Evolutionary conservation across 2,329 filamentous ascomycete species (phyloP).

Genomic region (Fusarium cyanostomum): DNA sequence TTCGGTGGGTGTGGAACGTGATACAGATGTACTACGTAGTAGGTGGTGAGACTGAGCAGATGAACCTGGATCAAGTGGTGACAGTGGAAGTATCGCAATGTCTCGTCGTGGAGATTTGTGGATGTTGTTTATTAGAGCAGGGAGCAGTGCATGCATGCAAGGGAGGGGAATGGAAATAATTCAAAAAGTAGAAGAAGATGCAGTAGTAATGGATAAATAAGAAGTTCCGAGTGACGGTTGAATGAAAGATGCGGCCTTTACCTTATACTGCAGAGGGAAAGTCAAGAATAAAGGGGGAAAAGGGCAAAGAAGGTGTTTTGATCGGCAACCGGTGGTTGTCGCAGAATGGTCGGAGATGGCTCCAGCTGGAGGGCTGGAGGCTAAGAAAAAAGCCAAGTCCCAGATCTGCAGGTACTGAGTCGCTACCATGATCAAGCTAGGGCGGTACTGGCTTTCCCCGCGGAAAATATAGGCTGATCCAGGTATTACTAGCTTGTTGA

Average conservation of each 20-base stretch:
- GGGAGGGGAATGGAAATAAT: not conserved
- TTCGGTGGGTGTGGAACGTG: conserved; percentile 18
- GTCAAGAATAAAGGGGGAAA: conserved; percentile 5
- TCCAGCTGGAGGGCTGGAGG: conserved; percentile 4
- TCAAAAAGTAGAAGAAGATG: conserved; percentile 7
- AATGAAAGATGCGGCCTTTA: conserved; percentile 16
- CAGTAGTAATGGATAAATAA: conserved; percentile 10
- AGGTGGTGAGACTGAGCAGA: conserved; percentile 29
- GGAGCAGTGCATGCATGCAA: not conserved
- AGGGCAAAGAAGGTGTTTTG: conserved; percentile 23
- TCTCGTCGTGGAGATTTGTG: not conserved
- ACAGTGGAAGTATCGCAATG: conserved; percentile 2
- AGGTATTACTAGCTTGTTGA: conserved; percentile 15
- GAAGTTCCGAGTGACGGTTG: conserved; percentile 16
- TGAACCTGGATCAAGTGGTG: conserved; percentile 20
- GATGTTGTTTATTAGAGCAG: conserved; percentile 20
- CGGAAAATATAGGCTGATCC: conserved; percentile 3
- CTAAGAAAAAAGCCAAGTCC: conserved; percentile 44
- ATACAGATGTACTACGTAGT: conserved; percentile 8
- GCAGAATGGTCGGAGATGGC: conserved; percentile 20
- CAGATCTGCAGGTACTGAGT: conserved; percentile 39
- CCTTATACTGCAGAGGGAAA: conserved; percentile 2
- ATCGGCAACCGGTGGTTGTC: conserved; percentile 34
- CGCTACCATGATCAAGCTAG: conserved; percentile 13
- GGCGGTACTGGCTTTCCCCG: not conserved